phyloP scores from a whole-genome alignment of 1,139 yeast species.

The Debaryomycetaceae sp. region DNA sequence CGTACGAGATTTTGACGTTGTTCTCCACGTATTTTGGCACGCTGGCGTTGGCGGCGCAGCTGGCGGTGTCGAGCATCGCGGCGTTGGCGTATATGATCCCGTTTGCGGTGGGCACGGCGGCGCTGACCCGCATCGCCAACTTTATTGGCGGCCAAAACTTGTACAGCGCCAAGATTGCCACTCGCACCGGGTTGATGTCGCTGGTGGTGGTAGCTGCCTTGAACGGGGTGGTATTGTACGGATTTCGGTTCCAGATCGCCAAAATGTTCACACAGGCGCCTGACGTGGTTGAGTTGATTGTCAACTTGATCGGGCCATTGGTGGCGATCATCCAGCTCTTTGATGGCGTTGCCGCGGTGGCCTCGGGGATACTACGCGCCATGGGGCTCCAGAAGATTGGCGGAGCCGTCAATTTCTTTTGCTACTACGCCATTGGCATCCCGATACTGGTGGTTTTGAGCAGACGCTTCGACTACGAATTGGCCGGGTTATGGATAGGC shows the following conservation, averaged over 20 bases:
- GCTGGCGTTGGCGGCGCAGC: slow-evolving; percentile 79
- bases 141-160: slow-evolving; percentile 77
- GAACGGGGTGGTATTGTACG: slow-evolving; percentile 51
- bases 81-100: slow-evolving; percentile 82
- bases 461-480: slow-evolving; percentile 46
- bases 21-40: slow-evolving; percentile 81
- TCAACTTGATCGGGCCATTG: slow-evolving; percentile 54
- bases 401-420: slow-evolving; percentile 69
- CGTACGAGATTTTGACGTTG: slow-evolving; percentile 68
- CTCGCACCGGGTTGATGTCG: slow-evolving; percentile 57
- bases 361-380: slow-evolving; percentile 82
- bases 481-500: slow-evolving; percentile 86
- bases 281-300: slow-evolving; percentile 50
- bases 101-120: slow-evolving; percentile 82
- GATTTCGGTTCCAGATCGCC: slow-evolving; percentile 57
- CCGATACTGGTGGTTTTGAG: slow-evolving; percentile 70
- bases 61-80: slow-evolving; percentile 79
- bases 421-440: slow-evolving; percentile 58
- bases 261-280: slow-evolving; percentile 64
- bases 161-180: slow-evolving; percentile 57
- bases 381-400: slow-evolving; percentile 85
- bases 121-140: slow-evolving; percentile 84
- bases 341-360: slow-evolving; percentile 79
- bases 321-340: slow-evolving; percentile 72
- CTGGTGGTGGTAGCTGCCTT: slow-evolving; percentile 54